Evolutionary conservation across 345 rosid genomes (phyloP), one percentile per base, ranked within the genome.

Genomic region (Carallia pectinifolia): DNA sequence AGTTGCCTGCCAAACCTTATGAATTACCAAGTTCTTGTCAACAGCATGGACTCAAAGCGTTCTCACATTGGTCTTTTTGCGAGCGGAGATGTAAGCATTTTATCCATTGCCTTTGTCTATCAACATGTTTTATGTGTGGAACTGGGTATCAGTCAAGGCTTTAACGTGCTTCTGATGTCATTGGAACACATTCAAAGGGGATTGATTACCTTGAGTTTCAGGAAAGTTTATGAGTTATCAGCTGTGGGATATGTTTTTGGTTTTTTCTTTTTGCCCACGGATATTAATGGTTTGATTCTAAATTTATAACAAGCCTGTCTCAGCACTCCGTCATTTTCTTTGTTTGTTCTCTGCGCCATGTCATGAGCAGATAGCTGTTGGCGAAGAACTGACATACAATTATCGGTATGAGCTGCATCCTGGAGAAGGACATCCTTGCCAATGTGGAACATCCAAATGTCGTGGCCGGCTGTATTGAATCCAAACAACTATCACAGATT

Each of bases 11-110:
- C 98, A 7, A 96, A 96, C 83, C 98, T 92, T 59, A 80, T 80
- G 64, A 86, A 77, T 67, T 81, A 86, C 76, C 99, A 91, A 85
- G 98, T 96, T 76, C 84, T 96, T 30, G 83, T 92, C 71, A 84
- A 90, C 62, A 89, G 98, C 84, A 92, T 96, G 96, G 97, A 96
- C 67, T 80, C 89, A 60, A 81, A 78, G 52, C 88, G 82, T 29
- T 82, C 92, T 77, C 97, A 89, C 71, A 87, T 96, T 29, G 99
- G 99, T 75, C 86, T 96, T 10, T 96, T 85, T 68, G 98, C 99
- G 52, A 87, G 81, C 81, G 76, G 69, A 64, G 99, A 92, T 77
- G 99, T 96, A 89, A 89, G 95, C 23, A 44, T 59, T 65, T 69
- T 67, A 68, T 58, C 64, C 44, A 29, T 44, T 3, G 10, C 50